Percentiles rank a stretch among this genome's conserved stretches.
phyloP scores from a whole-genome alignment of 768 basidiomycete species.

The Pulveroboletus sp. region DNA sequence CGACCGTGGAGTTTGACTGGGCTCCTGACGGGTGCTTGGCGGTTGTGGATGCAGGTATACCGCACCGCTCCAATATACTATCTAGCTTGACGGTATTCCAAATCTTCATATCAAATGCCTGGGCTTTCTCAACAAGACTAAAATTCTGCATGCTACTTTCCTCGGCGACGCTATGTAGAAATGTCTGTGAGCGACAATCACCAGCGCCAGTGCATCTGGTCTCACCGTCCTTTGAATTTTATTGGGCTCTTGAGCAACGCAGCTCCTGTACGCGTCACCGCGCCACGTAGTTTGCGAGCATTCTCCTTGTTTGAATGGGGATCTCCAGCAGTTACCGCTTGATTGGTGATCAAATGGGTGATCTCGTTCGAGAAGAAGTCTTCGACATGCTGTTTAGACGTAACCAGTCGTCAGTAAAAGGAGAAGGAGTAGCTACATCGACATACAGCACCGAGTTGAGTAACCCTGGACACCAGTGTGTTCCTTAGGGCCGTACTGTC shows the following conservation, averaged over 20 bases:
- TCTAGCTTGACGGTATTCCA: conserved; percentile 75
- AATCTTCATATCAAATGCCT: conserved; percentile 73
- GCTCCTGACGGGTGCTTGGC: conserved; percentile 26
- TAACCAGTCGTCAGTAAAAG: conserved; percentile 2
- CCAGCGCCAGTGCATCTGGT: conserved; percentile 6
- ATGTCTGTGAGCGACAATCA: background rate
- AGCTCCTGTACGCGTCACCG: conserved; percentile 19
- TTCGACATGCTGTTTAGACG: conserved; percentile 62
- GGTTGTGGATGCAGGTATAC: conserved; percentile 32
- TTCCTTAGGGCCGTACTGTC: conserved; percentile 33
- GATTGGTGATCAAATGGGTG: conserved; percentile 83
- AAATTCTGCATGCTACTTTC: conserved; percentile 33
- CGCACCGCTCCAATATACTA: conserved; percentile 67
- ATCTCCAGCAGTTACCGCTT: conserved; percentile 34
- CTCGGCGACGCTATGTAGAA: conserved; percentile 24
- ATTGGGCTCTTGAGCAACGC: conserved; percentile 57
- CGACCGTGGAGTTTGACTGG: conserved; percentile 28
- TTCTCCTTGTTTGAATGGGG: conserved; percentile 63
- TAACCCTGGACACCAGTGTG: conserved; percentile 51
- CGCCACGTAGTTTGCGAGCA: conserved; percentile 31
- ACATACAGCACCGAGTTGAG: conserved; percentile 75
- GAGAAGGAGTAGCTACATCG: background rate
- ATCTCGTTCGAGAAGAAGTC: conserved; percentile 84
- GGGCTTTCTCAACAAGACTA: conserved; percentile 61
- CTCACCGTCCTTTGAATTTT: conserved; percentile 55